Conservation (phyloP, 495 filamentous ascomycete genomes). For the Acidomyces sp. region DNA sequence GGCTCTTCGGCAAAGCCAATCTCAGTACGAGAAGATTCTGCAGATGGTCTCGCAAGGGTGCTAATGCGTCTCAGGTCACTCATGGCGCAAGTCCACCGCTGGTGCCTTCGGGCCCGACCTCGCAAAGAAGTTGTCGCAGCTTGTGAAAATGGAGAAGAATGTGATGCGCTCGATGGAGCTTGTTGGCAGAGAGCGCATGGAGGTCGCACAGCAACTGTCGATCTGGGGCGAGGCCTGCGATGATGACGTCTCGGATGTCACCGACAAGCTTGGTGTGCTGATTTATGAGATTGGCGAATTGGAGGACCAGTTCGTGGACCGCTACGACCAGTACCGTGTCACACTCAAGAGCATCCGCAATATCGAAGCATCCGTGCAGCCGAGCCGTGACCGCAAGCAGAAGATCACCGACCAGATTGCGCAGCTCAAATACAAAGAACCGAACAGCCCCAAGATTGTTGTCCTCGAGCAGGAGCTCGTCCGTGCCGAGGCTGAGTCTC, state of each 20-base stretch:
- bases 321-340: slow-evolving; percentile 97
- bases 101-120: slow-evolving; percentile 94
- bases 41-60: background rate
- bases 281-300: slow-evolving; percentile 98
- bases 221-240: slow-evolving; percentile 95
- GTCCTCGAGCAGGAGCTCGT: slow-evolving; percentile 98
- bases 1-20: slow-evolving; percentile 74
- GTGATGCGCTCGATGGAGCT: slow-evolving; percentile 97
- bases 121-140: slow-evolving; percentile 88
- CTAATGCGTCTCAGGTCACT: slow-evolving; percentile 55
- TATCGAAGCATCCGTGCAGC: slow-evolving; percentile 96
- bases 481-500: slow-evolving; percentile 92
- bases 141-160: slow-evolving; percentile 99
- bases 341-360: slow-evolving; percentile 99
- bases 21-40: slow-evolving; percentile 51
- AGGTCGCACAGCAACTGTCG: slow-evolving; percentile 96
- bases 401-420: slow-evolving; percentile 99
- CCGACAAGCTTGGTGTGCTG: slow-evolving; percentile 93
- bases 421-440: slow-evolving; percentile 98
- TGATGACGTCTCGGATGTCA: slow-evolving; percentile 96
- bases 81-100: slow-evolving; percentile 65
- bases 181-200: slow-evolving; percentile 90
- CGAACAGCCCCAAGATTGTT: slow-evolving; percentile 91
- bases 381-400: slow-evolving; percentile 95
- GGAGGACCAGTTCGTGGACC: slow-evolving; percentile 94